These are phyloP conservation scores for Populus davidiana DNA, from an alignment of 345 rosid genomes.

Conservation along the genomic window DNA sequence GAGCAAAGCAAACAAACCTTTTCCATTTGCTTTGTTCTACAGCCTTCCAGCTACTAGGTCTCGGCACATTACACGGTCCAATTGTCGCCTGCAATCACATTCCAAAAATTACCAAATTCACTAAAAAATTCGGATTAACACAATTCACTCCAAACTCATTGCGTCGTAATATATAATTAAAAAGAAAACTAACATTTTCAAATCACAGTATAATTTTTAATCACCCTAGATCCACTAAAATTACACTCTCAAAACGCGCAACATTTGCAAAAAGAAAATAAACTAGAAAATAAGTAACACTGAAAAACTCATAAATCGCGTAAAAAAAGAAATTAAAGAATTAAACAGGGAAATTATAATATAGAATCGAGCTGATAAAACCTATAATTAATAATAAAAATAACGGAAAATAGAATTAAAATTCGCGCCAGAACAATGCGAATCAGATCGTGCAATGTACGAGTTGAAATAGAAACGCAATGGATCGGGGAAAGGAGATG, in stretches of 20 bases:
- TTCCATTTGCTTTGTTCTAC: constrained; percentile 95
- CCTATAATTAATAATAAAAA: neutral
- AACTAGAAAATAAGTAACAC: neutral
- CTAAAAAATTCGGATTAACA: neutral
- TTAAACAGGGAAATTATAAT: neutral
- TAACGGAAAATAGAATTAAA: neutral
- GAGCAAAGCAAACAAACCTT: constrained; percentile 50
- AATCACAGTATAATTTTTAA: neutral
- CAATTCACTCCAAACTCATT: neutral
- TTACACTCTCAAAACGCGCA: constrained; percentile 6
- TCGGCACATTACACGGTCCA: constrained; percentile 84
- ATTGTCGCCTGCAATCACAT: constrained; percentile 72
- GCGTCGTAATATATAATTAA: no score
- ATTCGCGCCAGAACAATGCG: neutral
- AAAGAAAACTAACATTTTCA: no score
- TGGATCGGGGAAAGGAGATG: constrained; percentile 6
- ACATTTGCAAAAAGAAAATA: neutral
- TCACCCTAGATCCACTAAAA: constrained; percentile 31
- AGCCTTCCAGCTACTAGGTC: constrained; percentile 94
- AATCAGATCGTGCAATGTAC: constrained; percentile 19
- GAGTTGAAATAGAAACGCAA: constrained; percentile 1
- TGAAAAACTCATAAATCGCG: neutral
- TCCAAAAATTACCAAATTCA: neutral
- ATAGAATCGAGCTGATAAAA: neutral
- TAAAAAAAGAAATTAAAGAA: neutral